Evolutionary conservation across 192 early-diverging fungal species (phyloP).

Genomic region (Coemansia sp.): DNA sequence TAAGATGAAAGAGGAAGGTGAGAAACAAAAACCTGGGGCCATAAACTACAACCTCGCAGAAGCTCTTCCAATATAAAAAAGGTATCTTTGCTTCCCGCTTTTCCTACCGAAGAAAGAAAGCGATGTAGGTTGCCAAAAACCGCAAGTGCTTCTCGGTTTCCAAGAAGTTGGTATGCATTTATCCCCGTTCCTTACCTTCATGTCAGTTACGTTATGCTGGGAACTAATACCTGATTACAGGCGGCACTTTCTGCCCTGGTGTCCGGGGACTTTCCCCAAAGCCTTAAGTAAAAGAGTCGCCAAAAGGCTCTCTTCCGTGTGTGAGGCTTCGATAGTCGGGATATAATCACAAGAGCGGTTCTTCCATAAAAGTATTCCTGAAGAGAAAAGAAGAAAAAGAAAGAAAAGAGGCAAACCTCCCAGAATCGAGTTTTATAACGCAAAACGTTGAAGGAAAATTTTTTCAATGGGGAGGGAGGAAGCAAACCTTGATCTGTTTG

Average conservation of each 20-base stretch:
- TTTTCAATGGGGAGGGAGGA: background rate
- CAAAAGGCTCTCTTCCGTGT: conserved; percentile 29
- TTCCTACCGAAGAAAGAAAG: conserved; percentile 4
- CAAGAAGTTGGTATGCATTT: background rate
- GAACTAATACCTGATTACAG: conserved; percentile 56
- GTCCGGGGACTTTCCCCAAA: conserved; percentile 62
- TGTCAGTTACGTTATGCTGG: conserved; percentile 2
- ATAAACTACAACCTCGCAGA: conserved; percentile 11
- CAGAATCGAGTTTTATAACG: background rate
- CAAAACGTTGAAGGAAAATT: background rate
- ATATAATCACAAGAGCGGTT: conserved; percentile 48
- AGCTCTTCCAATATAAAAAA: conserved; percentile 26
- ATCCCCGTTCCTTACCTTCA: background rate
- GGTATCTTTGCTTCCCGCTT: conserved; percentile 32
- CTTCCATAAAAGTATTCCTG: conserved; percentile 56
- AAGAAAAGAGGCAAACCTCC: background rate
- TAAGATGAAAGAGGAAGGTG: background rate
- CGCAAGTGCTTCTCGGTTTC: background rate
- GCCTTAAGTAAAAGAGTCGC: conserved; percentile 10
- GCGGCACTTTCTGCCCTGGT: conserved; percentile 58
- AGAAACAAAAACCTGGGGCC: background rate
- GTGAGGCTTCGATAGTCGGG: conserved; percentile 49
- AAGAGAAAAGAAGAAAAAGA: conserved; percentile 24
- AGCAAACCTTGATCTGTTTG: too few species aligned
- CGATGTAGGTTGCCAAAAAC: background rate